Percentiles rank a stretch among this genome's conserved stretches.
phyloP scores from a whole-genome alignment of 2,329 filamentous ascomycete species.

The Fusarium globosum region DNA sequence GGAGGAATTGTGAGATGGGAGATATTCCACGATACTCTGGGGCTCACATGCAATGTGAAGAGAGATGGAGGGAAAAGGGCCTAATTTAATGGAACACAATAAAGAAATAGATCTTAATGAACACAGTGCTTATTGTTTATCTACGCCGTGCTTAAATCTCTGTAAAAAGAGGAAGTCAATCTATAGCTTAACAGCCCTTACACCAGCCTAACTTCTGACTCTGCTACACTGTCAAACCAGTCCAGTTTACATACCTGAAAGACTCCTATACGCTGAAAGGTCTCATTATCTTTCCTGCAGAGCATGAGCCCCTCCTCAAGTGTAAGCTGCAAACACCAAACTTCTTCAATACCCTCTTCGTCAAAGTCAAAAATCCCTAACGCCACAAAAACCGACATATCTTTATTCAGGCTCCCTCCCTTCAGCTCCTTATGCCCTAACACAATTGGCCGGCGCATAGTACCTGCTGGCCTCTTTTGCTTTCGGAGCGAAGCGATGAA shows the following conservation, averaged over 20 bases:
- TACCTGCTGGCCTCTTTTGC: not conserved
- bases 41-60: constrained; percentile 47
- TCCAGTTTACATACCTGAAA: not conserved
- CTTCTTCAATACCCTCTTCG: not conserved
- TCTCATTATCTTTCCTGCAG: not conserved
- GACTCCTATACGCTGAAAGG: constrained; percentile 2
- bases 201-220: not conserved
- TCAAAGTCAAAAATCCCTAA: constrained; percentile 5
- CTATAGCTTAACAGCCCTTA: not conserved
- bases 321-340: constrained; percentile 5
- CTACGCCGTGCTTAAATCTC: too few species aligned
- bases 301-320: constrained; percentile 5
- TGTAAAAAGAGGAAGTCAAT: too few species aligned
- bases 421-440: not conserved
- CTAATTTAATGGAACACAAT: constrained; percentile 4
- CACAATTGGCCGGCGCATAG: not conserved
- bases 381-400: not conserved
- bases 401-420: not conserved
- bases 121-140: too few species aligned
- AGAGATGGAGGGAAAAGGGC: constrained; percentile 46
- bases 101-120: not conserved
- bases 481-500: not conserved
- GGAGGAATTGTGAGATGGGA: constrained; percentile 51
- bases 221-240: not conserved
- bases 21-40: constrained; percentile 52